Conservation (phyloP, 176 grass and related monocot genomes). For the Areca catechu region DNA sequence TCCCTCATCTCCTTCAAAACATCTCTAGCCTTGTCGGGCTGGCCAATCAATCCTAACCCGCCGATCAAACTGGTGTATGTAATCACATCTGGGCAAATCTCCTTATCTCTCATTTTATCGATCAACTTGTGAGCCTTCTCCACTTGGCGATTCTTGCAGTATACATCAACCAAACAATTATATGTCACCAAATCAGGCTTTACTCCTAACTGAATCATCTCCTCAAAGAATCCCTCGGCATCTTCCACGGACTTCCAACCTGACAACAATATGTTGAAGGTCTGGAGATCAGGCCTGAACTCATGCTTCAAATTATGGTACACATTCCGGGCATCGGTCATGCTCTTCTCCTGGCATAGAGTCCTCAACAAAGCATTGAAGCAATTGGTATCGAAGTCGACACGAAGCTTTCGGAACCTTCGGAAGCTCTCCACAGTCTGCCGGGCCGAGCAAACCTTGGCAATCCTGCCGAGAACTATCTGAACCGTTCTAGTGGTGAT, state of each 20-base stretch:
- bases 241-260: conserved; percentile 85
- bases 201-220: conserved; percentile 63
- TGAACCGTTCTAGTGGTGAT: conserved; percentile 57
- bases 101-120: conserved; percentile 62
- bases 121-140: conserved; percentile 62
- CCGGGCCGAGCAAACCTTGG: conserved; percentile 75
- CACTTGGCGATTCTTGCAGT: conserved; percentile 54
- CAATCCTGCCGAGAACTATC: conserved; percentile 69
- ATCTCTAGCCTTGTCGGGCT: conserved; percentile 70
- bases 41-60: conserved; percentile 63
- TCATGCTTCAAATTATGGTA: conserved; percentile 81
- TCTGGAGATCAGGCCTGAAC: conserved; percentile 57
- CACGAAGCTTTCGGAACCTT: conserved; percentile 42
- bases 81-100: conserved; percentile 59
- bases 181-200: conserved; percentile 68
- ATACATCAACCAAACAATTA: conserved; percentile 79
- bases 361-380: conserved; percentile 87
- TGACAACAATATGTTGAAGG: conserved; percentile 81
- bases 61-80: conserved; percentile 81
- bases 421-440: conserved; percentile 65
- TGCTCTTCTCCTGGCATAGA: conserved; percentile 93
- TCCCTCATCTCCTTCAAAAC: conserved; percentile 80
- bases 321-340: conserved; percentile 70
- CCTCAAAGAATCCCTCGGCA: conserved; percentile 60
- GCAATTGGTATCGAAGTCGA: conserved; percentile 29